Conservation (phyloP, 2,329 filamentous ascomycete species). For the Alternaria angustiovoidea region DNA sequence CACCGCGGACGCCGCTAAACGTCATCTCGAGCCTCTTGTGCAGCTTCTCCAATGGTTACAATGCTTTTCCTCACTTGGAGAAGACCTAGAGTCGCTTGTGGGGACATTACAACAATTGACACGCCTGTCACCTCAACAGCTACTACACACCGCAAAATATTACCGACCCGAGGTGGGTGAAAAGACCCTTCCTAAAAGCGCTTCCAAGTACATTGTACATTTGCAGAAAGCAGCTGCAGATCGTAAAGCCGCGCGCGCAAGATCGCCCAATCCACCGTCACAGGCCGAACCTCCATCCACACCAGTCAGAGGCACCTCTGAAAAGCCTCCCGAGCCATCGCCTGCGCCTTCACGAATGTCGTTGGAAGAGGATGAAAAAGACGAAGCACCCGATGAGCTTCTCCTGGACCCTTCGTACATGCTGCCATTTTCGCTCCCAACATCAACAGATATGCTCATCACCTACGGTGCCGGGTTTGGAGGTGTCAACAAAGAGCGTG, state of each 20-base stretch:
- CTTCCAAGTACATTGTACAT: conserved; percentile 82
- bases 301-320: conserved; percentile 38
- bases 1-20: conserved; percentile 82
- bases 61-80: conserved; percentile 92
- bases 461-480: conserved; percentile 95
- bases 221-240: conserved; percentile 77
- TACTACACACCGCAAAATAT: conserved; percentile 90
- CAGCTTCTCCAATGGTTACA: conserved; percentile 97
- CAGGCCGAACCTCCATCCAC: conserved; percentile 47
- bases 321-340: conserved; percentile 37
- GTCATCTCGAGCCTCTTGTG: conserved; percentile 87
- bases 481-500: conserved; percentile 87
- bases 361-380: conserved; percentile 65
- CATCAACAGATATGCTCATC: conserved; percentile 96
- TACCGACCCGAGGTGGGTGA: conserved; percentile 96
- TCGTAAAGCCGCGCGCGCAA: conserved; percentile 48
- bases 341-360: conserved; percentile 45
- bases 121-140: conserved; percentile 81
- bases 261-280: conserved; percentile 47
- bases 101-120: conserved; percentile 90
- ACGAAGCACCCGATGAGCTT: conserved; percentile 75
- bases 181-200: conserved; percentile 86
- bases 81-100: conserved; percentile 87
- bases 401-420: conserved; percentile 90
- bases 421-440: conserved; percentile 93